Base-by-base conservation (phyloP, 2,329 filamentous ascomycete species). In the Purpureocillium takamizusanense region DNA sequence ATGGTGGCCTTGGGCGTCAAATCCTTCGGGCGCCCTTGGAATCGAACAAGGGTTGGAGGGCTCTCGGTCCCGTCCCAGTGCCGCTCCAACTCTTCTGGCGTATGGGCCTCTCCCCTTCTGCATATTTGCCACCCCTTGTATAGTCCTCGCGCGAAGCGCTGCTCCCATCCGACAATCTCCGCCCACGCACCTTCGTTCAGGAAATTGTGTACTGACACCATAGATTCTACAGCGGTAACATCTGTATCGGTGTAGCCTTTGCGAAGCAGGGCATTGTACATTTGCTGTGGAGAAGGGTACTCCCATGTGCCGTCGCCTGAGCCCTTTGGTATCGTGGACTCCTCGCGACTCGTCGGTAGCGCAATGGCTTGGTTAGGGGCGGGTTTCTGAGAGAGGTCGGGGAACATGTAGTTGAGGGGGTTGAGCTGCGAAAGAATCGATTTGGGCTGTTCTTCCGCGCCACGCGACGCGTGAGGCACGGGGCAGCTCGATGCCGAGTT, bases 141-240 rank as follows among this genome's bases (percentile, higher is more conserved):
- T 17, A 95, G 61, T 0, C 92, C 92, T 27, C 73, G 72, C 15
- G 76, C 71, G 56, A 97, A 98, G 38, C 89, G 78, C 40, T 80
- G 74, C 69, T 98, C 92, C 90, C 90, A 97, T 31, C 83, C 84
- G 47, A 92, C 74, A 54, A 98, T 94, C 70, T 98, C 92, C 14
- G 77, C 75, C 92, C 92, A 98, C 7, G 92, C 92, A 46, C 92
- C 92, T 61, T 98, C 92, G 59, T 98, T 98, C 42, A 98, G 63
- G 54, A 95, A 97, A 63, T 98, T 98, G 70, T 98, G 92, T 10
- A 97, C 87, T 1, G 87, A 84, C 6, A 98, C 92, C 92, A 98
- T 98, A 54, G 83, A 81, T 63, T 95, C 89, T 12, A 98, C 89
- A 4, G 89, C 88, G 15, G 90, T 92, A 39, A 87, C 77, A 40